Evolutionary conservation across 495 filamentous ascomycete species (phyloP), one percentile per base, ranked within the genome.

Genomic region (Penicillium antarcticum): DNA sequence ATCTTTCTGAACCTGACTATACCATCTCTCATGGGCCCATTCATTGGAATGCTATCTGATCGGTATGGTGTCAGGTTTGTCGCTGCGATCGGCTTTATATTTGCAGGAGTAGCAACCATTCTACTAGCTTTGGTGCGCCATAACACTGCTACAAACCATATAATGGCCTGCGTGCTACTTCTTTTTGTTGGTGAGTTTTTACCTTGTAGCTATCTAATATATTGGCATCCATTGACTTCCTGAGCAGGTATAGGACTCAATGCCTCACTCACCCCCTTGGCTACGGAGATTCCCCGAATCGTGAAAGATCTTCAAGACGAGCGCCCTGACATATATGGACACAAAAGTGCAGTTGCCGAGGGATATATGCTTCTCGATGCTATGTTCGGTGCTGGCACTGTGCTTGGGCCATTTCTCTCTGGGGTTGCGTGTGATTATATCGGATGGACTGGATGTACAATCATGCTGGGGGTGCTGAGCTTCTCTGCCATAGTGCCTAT

Each of bases 331-430:
- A 17, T 34, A 21, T 49, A 49, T 33, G 46, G 46, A 19, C 17
- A 41, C 5, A 31, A 41, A 13, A 39, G 18, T 26, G 37, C 46
- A 4, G 29, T 49, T 8, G 38, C 37, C 13, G 46, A 49, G 29
- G 46, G 37, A 5, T 41, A 49, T n/a, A 49, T 49, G 46, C 46
- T 49, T 10, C 46, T 49, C 14, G 46, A 41, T 41, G 37, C 18
- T 3, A 29, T 41, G 6, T 41, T 49, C 13, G 46, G 46, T 5
- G 37, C 46, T 33, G 46, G 46, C 0, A 49, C 46, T 41, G 26
- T 49, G 0, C 17, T 49, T 1, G 46, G 37, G 13, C 46, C 46
- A 18, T 41, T 49, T 12, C 24, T 49, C 10, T 49, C 46, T 7
- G 26, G 12, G 16, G 24, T 32, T 16, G 24, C 26, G 5, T 49